Conservation (phyloP, 805 yeast genomes). For the Zygosaccharomyces siamensis region DNA sequence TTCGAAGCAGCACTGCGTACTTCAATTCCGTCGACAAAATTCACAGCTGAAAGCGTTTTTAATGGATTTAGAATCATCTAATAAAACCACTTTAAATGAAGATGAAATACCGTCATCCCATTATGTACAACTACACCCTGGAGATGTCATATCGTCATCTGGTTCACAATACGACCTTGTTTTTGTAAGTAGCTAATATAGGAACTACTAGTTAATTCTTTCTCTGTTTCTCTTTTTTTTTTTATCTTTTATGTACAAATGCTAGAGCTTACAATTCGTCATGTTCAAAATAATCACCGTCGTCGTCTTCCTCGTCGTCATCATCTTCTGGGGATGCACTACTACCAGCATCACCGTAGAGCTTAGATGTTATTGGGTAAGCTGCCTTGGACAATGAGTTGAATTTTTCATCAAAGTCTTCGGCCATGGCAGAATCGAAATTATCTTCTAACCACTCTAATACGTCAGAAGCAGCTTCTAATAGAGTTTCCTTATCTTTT, state of each 20-base stretch:
- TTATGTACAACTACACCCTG: conserved; percentile 40
- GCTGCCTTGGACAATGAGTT: conserved; percentile 77
- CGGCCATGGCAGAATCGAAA: conserved; percentile 80
- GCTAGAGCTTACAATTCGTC: conserved; percentile 52
- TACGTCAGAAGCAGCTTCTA: conserved; percentile 83
- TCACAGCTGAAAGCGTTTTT: conserved; percentile 35
- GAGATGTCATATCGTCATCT: conserved; percentile 40
- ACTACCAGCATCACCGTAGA: conserved; percentile 57
- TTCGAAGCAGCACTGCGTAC: conserved; percentile 47
- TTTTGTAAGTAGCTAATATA: conserved; percentile 17
- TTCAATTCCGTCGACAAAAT: conserved; percentile 39
- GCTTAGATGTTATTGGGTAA: conserved; percentile 86
- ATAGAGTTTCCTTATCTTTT: conserved; percentile 84
- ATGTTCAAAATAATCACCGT: conserved; percentile 56
- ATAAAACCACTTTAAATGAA: conserved; percentile 44
- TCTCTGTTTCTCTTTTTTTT: not conserved
- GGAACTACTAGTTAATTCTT: not conserved
- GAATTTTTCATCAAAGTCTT: conserved; percentile 90
- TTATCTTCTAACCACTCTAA: conserved; percentile 85
- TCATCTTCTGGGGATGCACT: conserved; percentile 42
- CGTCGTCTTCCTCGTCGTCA: conserved; percentile 50
- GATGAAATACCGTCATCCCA: conserved; percentile 38
- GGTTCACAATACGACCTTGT: conserved; percentile 31
- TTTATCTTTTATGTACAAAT: conserved; percentile 8
- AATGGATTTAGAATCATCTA: conserved; percentile 45